These are phyloP conservation scores for Rhodotorula sp. DNA, from an alignment of 1,284 basidiomycete species.

Conservation along the genomic window DNA sequence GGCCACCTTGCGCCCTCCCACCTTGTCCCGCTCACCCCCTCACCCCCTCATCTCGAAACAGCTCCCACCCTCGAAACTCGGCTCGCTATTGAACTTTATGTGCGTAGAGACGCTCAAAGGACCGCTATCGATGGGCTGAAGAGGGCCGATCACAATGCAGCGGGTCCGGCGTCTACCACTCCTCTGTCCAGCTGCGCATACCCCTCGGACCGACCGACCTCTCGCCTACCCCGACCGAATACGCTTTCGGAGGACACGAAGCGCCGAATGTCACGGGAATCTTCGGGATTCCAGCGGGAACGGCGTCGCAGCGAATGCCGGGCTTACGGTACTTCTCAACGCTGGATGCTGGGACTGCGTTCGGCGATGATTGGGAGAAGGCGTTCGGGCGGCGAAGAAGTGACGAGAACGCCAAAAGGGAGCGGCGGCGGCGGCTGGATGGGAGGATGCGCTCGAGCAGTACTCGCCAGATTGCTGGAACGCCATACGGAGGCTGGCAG, in stretches of 20 bases:
- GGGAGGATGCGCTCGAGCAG: background rate
- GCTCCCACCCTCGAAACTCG: slow-evolving; percentile 25
- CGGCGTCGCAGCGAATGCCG: slow-evolving; percentile 29
- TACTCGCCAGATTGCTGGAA: background rate
- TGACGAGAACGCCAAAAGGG: background rate
- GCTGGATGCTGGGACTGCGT: slow-evolving; percentile 21
- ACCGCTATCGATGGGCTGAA: no score
- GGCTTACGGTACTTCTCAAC: slow-evolving; percentile 27
- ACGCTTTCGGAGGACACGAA: slow-evolving; percentile 37
- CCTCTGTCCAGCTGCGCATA: slow-evolving; percentile 22
- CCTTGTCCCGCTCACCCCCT: background rate
- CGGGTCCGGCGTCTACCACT: slow-evolving; percentile 33
- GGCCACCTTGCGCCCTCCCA: background rate
- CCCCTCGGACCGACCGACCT: slow-evolving; percentile 27
- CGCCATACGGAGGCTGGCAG: slow-evolving; percentile 8
- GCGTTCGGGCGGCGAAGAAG: slow-evolving; percentile 4
- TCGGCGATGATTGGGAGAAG: slow-evolving; percentile 22
- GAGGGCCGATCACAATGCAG: background rate
- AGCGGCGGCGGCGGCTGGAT: background rate
- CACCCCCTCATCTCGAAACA: background rate
- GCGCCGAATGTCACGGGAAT: slow-evolving; percentile 16
- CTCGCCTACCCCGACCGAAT: slow-evolving; percentile 19
- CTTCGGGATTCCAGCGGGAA: slow-evolving; percentile 30
- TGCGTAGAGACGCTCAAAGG: background rate
- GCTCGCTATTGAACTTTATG: slow-evolving; percentile 22